Base-by-base conservation (phyloP, 345 rosid genomes). In the Citrus inodora region DNA sequence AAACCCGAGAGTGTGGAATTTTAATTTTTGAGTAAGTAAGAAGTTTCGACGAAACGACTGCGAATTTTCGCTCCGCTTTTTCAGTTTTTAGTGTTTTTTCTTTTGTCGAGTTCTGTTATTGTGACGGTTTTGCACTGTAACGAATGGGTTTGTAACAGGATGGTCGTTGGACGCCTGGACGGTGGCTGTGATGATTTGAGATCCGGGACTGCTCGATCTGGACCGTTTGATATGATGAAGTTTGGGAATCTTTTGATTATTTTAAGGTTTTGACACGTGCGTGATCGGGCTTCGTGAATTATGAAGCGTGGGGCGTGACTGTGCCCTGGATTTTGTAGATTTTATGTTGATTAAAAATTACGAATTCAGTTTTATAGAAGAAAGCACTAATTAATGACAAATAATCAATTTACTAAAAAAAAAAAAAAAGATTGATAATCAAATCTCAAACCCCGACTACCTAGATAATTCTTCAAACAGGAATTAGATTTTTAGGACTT, bases 21-120 rank as follows among this genome's bases (percentile, higher is more conserved):
- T 32, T 38, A 35, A 62, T 53, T 76, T 76, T 53, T n/a, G 72
- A 76, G 73, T 37, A 6, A n/a, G 61, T 40, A 42, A 73, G 88
- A 85, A 85, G 82, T 62, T 85, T 83, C 84, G 40, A 7, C 79
- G 86, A 83, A 85, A 76, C 51, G 72, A 46, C 83, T 77, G 73
- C 66, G 88, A 85, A 79, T 76, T 83, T 85, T 85, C 88, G 76
- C 76, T 46, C 1, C 71, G 3, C 68, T 46, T 4, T 4, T 6
- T n/a, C 0, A 40, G 48, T 4, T 17, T 5, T 22, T 21, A 17
- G n/a, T 8, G 37, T 32, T 27, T 30, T 69, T 82, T 68, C 11
- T 30, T 74, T 82, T 73, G 76, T 78, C 61, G 13, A 61, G 24
- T 5, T 71, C 40, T 11, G n/a, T 13, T 5, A 69, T 61, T 73